phyloP scores from a whole-genome alignment of 257 asterid species.

The Ajuga chamaepitys region DNA sequence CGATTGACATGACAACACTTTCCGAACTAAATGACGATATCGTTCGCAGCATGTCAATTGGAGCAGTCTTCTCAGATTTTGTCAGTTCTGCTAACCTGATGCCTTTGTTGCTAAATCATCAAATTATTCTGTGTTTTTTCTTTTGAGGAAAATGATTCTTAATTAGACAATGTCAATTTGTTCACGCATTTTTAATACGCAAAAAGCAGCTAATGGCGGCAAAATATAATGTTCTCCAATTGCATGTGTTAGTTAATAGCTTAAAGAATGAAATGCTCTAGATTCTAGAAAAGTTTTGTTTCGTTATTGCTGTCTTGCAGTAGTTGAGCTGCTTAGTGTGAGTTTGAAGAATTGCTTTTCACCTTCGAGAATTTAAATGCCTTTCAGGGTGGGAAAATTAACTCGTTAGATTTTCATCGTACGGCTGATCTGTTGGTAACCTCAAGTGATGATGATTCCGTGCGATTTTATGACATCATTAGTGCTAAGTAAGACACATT shows the following conservation, averaged over 20 bases:
- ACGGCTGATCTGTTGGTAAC: constrained; percentile 78
- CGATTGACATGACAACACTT: constrained; percentile 35
- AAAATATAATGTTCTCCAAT: not conserved
- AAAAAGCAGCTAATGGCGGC: not conserved
- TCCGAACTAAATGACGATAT: constrained; percentile 61
- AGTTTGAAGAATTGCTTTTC: constrained; percentile 5
- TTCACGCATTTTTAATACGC: not conserved
- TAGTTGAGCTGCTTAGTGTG: not conserved
- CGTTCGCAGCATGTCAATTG: constrained; percentile 74
- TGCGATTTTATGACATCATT: constrained; percentile 70
- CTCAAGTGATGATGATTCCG: constrained; percentile 83
- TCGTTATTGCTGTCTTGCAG: not conserved
- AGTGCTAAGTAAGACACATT: constrained; percentile 65
- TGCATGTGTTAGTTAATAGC: not conserved
- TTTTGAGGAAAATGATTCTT: no score
- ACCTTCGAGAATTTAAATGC: not conserved
- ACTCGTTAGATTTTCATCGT: constrained; percentile 84
- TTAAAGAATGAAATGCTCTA: not conserved
- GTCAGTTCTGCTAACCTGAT: constrained; percentile 33
- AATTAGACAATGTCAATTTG: no score
- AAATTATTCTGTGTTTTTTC: no score
- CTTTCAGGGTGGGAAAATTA: constrained; percentile 73
- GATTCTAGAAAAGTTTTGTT: not conserved
- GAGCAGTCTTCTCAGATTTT: constrained; percentile 83
- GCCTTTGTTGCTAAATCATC: no score